phyloP scores from a whole-genome alignment of 495 filamentous ascomycete species.

The Penicillium herquei region DNA sequence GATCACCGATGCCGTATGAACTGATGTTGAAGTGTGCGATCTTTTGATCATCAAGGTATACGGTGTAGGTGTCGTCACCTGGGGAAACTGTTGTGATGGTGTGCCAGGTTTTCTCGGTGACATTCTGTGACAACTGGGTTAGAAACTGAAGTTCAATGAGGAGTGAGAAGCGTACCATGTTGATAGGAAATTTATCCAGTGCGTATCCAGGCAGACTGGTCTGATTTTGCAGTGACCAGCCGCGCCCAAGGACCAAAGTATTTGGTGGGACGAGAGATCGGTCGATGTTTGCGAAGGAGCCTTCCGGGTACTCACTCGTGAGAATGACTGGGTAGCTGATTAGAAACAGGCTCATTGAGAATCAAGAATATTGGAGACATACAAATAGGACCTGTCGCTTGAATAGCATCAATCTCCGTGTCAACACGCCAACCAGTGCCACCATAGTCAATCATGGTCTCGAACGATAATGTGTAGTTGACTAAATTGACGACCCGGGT shows the following conservation, averaged over 20 bases:
- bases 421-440: slow-evolving; percentile 2
- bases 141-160: too few relatives aligned
- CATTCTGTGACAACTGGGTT: neutral
- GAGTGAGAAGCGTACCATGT: neutral
- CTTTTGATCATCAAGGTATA: neutral
- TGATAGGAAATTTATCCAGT: slow-evolving; percentile 3
- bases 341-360: neutral
- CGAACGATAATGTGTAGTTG: slow-evolving; percentile 2
- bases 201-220: slow-evolving; percentile 3
- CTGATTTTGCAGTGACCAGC: slow-evolving; percentile 7
- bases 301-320: neutral
- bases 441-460: neutral
- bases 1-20: neutral
- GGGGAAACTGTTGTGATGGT: neutral
- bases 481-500: neutral
- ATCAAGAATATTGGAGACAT: neutral
- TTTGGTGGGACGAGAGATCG: neutral
- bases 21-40: slow-evolving; percentile 7
- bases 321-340: neutral
- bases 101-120: neutral
- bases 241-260: slow-evolving; percentile 3
- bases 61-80: slow-evolving; percentile 1
- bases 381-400: slow-evolving; percentile 8
- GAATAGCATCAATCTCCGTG: slow-evolving; percentile 7
- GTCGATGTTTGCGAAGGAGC: neutral